A percentile compares a stretch with the other conserved stretches of the same genome.
Conservation (phyloP, 2,329 filamentous ascomycete genomes). For the Harringtonia lauricola region DNA sequence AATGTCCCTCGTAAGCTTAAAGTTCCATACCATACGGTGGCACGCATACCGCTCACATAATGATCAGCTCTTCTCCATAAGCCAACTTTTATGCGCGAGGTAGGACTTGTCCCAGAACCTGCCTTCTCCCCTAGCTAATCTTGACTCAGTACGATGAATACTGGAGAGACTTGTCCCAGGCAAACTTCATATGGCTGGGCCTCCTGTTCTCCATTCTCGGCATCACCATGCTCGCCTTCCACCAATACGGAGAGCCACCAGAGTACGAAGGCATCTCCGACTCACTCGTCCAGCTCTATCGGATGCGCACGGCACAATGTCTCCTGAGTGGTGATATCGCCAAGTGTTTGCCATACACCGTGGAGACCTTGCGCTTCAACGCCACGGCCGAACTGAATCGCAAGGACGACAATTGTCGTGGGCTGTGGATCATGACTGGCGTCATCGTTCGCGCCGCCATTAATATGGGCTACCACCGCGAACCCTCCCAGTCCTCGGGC, state of each 20-base stretch:
- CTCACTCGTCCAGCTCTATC: background rate
- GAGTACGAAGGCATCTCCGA: background rate
- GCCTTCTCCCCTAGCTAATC: background rate
- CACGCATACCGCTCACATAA: no score
- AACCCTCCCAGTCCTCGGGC: background rate
- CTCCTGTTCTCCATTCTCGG: constrained; percentile 1
- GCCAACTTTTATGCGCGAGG: constrained; percentile 2
- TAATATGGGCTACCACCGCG: constrained; percentile 4
- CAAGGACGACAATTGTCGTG: constrained; percentile 2
- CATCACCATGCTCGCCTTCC: constrained; percentile 2
- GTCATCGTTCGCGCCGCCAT: background rate
- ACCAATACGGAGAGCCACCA: constrained; percentile 1
- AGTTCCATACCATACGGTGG: no score
- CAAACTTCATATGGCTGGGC: background rate
- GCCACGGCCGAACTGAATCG: constrained; percentile 3
- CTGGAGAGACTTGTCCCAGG: background rate
- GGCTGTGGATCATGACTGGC: constrained; percentile 1
- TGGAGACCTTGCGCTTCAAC: constrained; percentile 2
- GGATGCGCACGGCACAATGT: constrained; percentile 2
- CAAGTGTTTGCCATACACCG: constrained; percentile 1
- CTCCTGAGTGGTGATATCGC: constrained; percentile 3
- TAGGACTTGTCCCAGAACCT: background rate
- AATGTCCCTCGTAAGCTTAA: background rate
- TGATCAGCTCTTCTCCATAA: background rate
- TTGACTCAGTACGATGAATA: background rate